A percentile compares a stretch with the other conserved stretches of the same genome.
Conservation (phyloP, 371 early-diverging fungal genomes). For the Sanchytrium tribonematis region DNA sequence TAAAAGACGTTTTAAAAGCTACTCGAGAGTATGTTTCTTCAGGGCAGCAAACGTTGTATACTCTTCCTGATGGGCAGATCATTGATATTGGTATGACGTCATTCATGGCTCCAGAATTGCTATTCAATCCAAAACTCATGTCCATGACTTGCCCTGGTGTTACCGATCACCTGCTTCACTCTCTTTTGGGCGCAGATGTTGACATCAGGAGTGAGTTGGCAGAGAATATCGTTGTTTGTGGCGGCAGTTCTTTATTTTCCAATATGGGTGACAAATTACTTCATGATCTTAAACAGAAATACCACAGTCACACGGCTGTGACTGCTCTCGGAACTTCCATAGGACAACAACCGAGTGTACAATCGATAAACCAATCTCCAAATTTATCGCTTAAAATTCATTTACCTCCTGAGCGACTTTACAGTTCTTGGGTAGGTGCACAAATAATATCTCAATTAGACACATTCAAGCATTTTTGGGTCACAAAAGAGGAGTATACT, state of each 20-base stretch:
- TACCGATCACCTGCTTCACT: conserved; percentile 66
- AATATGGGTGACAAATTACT: neutral
- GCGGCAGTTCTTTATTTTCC: conserved; percentile 92
- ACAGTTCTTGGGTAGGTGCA: conserved; percentile 1
- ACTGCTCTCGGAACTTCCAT: neutral
- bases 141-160: conserved; percentile 76
- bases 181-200: conserved; percentile 63
- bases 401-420: neutral
- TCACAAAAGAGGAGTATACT: neutral
- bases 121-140: conserved; percentile 87
- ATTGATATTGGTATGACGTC: conserved; percentile 90
- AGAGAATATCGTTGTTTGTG: conserved; percentile 83
- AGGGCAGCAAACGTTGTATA: neutral
- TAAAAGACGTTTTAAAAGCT: neutral
- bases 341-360: neutral
- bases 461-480: neutral
- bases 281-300: neutral
- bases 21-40: neutral
- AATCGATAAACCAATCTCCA: neutral
- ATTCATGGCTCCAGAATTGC: conserved; percentile 87
- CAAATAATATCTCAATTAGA: neutral
- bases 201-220: conserved; percentile 79
- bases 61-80: conserved; percentile 79
- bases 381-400: neutral
- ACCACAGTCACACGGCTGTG: neutral